Base-by-base conservation (phyloP, 202 grass and related monocot species). In the Bolboschoenoplectus hybrid region DNA sequence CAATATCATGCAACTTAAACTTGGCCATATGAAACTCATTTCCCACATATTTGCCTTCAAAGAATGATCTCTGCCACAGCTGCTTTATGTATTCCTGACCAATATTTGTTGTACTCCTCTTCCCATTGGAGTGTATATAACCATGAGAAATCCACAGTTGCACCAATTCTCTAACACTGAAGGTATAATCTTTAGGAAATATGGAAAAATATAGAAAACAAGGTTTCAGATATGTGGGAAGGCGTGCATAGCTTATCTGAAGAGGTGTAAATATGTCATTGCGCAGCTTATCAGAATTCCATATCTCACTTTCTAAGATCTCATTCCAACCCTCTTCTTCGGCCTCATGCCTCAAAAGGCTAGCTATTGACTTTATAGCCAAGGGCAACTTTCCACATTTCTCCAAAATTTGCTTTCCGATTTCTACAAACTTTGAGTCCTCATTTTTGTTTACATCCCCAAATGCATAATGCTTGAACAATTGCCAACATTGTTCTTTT, bases 381-480 rank as follows among this genome's bases (percentile, higher is more conserved):
- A 61, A 61, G 13, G 58, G 58, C 58, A 61, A 61, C 16, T 61
- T 61, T 61, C 58, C 58, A 61, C 58, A 61, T 61, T 61, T 61
- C 16, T 61, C 17, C 14, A 61, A n/a, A n/a, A 61, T 61, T n/a
- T 61, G 58, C 13, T 61, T 61, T 6, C 17, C 17, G 19, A 61
- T 61, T 61, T 61, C 16, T n/a, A 20, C 17, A 20, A 61, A n/a
- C 1, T n/a, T 20, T 61, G 58, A 61, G 58, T 61, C 17, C 58
- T 61, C 17, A 20, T 19, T 61, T 61, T 61, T 14, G 17, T 61
- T 61, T 1, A 61, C 6, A 17, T 61, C 58, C n/a, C 58, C 58
- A 61, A n/a, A 61, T 61, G 58, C 58, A 61, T 61, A 61, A 61
- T 61, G 58, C 16, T 61, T 17, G 58, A 61, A 61, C 58, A 61